Evolutionary conservation across 2,329 filamentous ascomycete species (phyloP), one percentile per base, ranked within the genome.

Genomic region (Fusarium graminum): DNA sequence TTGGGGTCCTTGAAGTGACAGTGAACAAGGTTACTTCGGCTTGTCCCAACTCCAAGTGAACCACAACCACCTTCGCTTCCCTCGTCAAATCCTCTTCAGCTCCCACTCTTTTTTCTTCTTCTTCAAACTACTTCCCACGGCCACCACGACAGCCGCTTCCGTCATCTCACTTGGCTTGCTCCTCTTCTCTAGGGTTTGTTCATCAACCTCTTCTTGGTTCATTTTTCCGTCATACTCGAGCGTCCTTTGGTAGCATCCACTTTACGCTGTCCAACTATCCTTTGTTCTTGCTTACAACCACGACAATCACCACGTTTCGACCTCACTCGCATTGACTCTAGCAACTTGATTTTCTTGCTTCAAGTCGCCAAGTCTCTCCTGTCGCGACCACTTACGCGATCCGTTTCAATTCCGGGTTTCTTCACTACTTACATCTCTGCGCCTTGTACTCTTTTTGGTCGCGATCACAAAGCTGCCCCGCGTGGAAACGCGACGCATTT

Each of bases 201-300:
- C 52, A 63, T 60, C 40, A 10, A 63, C 41, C 44, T 45, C 44
- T 61, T 52, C 41, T 46, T 29, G 32, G 29, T 60, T 62, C 29
- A 42, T 49, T n/a, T 52, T 44, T 42, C 40, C n/a, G 30, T 54
- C 52, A 17, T 34, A 19, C 25, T 44, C 40, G 51, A 65, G 40
- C 55, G 65, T 50, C 36, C 17, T 30, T 52, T 32, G 52, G 60
- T 53, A 56, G 50, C 52, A 63, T 51, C 44, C 46, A 63, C 54
- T 60, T 43, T 47, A 43, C 51, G 54, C 65, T 36, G 55, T 49
- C 67, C 39, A 30, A 63, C 52, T 36, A 59, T 51, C 32, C 65
- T 68, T 68, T 68, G 61, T 69, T 42, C 65, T 63, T 57, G 56
- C 65, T 67, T 66, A 67, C 58, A 51, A 61, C 52, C 39, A 58